Base-by-base conservation (phyloP, 75 land plant genomes). In the Selaginella moellendorffii region DNA sequence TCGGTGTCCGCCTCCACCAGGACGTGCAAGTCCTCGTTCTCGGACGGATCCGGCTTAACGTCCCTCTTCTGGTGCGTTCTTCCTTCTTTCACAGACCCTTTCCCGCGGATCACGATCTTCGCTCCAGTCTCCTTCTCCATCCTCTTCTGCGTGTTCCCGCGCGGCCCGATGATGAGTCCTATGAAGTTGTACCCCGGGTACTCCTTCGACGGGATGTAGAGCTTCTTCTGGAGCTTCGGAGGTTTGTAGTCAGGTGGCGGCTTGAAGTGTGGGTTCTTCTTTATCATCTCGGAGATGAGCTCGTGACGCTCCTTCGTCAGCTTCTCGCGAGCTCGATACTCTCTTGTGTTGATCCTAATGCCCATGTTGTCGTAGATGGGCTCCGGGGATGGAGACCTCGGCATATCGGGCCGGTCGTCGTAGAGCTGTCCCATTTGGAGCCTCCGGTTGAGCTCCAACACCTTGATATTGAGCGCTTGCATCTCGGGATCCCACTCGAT, bases 71-170 rank as follows among this genome's bases (percentile, higher is more conserved):
- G 67, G 24, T 71, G 77, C 8, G 52, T 23, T 31, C 54, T 67
- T 1, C 76, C 72, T 63, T 69, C 80, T 28, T 73, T 74, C 26
- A 29, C 23, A 19, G 69, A 65, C 1, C 83, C 81, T 78, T 65
- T 78, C 20, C 83, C 83, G 27, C 75, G 62, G 0, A 81, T 26
- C 14, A 62, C 10, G 27, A 81, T 78, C 61, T 59, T 74, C 10
- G 83, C 78, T 2, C 83, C 83, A 26, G 81, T 72, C 65, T 81
- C 78, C 31, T 24, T 71, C 72, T 81, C 75, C 81, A 81, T 78
- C 60, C 63, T 71, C 26, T 63, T 78, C 29, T 58, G 74, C 12
- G 75, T 74, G 28, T 69, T 71, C 10, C 81, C 83, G 19, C 74
- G 51, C 0, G 80, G 83, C 1, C 83, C 83, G 67, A 77, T 65